phyloP scores from a whole-genome alignment of 305 asterid species.

The Fraxinus angustifolia region DNA sequence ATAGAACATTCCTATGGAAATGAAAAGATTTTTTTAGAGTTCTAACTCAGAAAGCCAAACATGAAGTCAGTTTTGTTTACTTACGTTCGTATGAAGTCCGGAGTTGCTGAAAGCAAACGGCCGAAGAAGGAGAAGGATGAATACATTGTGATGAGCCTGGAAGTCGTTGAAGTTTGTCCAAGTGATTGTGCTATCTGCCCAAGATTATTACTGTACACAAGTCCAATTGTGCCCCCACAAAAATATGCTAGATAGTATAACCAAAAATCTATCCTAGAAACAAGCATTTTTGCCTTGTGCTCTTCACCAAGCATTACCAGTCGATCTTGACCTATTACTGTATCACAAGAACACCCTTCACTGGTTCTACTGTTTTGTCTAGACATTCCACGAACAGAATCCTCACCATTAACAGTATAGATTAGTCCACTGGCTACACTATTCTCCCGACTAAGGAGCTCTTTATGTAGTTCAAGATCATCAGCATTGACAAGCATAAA shows the following conservation, averaged over 20 bases:
- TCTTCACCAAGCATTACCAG: conserved; percentile 70
- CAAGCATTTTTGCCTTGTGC: conserved; percentile 48
- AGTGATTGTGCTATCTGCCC: conserved; percentile 87
- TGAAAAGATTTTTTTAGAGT: too few species aligned
- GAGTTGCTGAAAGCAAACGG: conserved; percentile 84
- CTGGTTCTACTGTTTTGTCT: conserved; percentile 20
- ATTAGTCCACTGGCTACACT: conserved; percentile 28
- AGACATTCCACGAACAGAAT: not conserved
- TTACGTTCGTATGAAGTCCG: conserved; percentile 66
- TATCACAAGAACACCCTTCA: conserved; percentile 33
- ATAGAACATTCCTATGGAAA: not conserved
- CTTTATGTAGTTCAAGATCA: conserved; percentile 56
- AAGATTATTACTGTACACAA: conserved; percentile 80
- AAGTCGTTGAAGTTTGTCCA: conserved; percentile 53
- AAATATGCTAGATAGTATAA: conserved; percentile 61
- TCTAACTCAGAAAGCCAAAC: not conserved
- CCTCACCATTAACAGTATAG: conserved; percentile 3
- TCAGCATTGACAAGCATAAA: conserved; percentile 58
- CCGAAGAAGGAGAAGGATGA: conserved; percentile 90
- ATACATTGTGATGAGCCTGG: conserved; percentile 61
- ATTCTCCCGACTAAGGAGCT: conserved; percentile 45
- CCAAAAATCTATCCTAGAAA: conserved; percentile 74
- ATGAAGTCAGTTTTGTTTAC: conserved; percentile 19
- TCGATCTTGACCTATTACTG: conserved; percentile 41
- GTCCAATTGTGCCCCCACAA: conserved; percentile 88